Percentiles rank a stretch among this genome's conserved stretches.
Evolutionary conservation across 176 grass and related monocot genomes (phyloP).

Genomic region (Musa troglodytarum): DNA sequence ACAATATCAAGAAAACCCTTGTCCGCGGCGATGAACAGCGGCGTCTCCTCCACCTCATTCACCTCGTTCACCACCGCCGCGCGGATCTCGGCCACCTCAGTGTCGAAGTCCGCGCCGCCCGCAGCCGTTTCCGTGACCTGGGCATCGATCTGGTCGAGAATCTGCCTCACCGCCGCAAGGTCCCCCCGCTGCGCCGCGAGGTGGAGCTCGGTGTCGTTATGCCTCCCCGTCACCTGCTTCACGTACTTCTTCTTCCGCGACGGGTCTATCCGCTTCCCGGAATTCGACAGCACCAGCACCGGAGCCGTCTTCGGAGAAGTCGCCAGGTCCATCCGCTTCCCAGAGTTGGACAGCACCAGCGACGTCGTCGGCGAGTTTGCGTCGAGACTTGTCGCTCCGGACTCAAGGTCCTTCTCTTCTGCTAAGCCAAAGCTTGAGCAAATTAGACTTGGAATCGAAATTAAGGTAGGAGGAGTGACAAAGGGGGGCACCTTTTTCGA

Average conservation of each 20-base stretch:
- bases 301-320: not conserved
- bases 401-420: not conserved
- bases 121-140: not conserved
- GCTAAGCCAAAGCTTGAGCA: not conserved
- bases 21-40: slow-evolving; percentile 8
- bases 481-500: not conserved
- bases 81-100: slow-evolving; percentile 3
- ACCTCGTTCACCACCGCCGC: not conserved
- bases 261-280: slow-evolving; percentile 12
- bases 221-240: slow-evolving; percentile 5
- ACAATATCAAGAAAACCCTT: slow-evolving; percentile 11
- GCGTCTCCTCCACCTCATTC: slow-evolving; percentile 3
- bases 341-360: not conserved
- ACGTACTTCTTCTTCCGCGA: slow-evolving; percentile 3
- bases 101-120: not conserved
- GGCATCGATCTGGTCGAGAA: not conserved
- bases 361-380: not conserved
- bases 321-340: slow-evolving; percentile 3
- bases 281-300: slow-evolving; percentile 3
- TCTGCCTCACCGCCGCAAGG: slow-evolving; percentile 11
- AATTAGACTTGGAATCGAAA: not conserved
- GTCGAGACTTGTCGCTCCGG: too few relatives aligned
- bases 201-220: slow-evolving; percentile 14
- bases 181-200: slow-evolving; percentile 11
- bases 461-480: too few relatives aligned